Conservation (phyloP, 1,284 basidiomycete genomes). For the Irpex rosettiformis region DNA sequence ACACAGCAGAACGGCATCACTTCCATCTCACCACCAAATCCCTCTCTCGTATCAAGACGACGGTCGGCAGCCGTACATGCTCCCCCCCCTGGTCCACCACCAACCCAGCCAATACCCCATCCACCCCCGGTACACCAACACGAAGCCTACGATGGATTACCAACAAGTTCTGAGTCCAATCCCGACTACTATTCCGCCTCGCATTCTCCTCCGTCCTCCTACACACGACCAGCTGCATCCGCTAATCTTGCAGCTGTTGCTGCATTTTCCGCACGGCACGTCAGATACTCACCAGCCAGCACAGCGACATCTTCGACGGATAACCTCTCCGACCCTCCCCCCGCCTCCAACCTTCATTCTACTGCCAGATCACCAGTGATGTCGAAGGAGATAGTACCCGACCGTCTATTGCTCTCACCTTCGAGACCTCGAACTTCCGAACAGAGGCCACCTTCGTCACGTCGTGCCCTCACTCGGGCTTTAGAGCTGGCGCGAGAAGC, state of each 20-base stretch:
- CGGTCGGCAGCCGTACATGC: slow-evolving; percentile 63
- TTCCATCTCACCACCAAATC: slow-evolving; percentile 29
- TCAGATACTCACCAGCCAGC: slow-evolving; percentile 34
- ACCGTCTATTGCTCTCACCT: slow-evolving; percentile 43
- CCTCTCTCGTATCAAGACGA: slow-evolving; percentile 42
- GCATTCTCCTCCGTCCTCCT: slow-evolving; percentile 27
- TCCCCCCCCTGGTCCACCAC: slow-evolving; percentile 67
- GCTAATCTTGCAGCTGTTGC: slow-evolving; percentile 56
- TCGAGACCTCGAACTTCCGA: slow-evolving; percentile 39
- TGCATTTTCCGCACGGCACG: slow-evolving; percentile 51
- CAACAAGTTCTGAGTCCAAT: slow-evolving; percentile 18
- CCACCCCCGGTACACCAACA: slow-evolving; percentile 40
- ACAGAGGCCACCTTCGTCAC: slow-evolving; percentile 55
- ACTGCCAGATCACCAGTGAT: slow-evolving; percentile 21
- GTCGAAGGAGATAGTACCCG: slow-evolving; percentile 36
- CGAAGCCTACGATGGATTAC: slow-evolving; percentile 23
- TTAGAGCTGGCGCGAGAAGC: slow-evolving; percentile 82
- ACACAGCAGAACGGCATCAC: slow-evolving; percentile 30
- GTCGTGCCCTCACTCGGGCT: slow-evolving; percentile 73
- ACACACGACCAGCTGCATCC: slow-evolving; percentile 48
- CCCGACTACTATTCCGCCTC: slow-evolving; percentile 18
- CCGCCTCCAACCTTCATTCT: slow-evolving; percentile 36
- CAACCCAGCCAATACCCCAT: slow-evolving; percentile 68
- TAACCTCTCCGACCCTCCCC: slow-evolving; percentile 54
- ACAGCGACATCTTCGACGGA: slow-evolving; percentile 37